Percentiles rank a stretch among this genome's conserved stretches.
phyloP scores from a whole-genome alignment of 2,329 filamentous ascomycete genomes.

The Microsporum ferrugineum region DNA sequence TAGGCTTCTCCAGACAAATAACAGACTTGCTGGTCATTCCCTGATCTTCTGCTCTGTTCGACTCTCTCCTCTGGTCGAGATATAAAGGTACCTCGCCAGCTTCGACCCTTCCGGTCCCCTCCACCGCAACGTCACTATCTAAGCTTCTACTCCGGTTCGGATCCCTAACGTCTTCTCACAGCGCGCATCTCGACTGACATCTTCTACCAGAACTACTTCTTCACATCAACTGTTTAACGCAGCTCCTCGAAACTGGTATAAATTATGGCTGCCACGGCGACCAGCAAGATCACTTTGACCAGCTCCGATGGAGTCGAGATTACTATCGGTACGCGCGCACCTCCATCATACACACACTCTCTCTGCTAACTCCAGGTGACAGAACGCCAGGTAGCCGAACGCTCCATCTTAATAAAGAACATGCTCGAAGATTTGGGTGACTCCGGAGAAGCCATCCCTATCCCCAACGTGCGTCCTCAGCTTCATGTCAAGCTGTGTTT shows the following conservation, averaged over 20 bases:
- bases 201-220: not conserved
- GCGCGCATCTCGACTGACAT: not conserved
- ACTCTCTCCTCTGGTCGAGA: not conserved
- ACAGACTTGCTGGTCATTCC: not conserved
- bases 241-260: not conserved
- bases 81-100: no score
- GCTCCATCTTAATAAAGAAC: conserved; percentile 94
- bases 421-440: conserved; percentile 89
- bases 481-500: not conserved
- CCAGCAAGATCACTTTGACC: conserved; percentile 34
- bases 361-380: conserved; percentile 25
- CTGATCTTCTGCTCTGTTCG: not conserved
- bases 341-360: not conserved
- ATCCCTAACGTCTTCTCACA: not conserved
- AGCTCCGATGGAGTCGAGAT: conserved; percentile 42
- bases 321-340: conserved; percentile 37
- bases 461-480: conserved; percentile 46
- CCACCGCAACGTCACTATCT: no score
- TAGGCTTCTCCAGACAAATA: not conserved
- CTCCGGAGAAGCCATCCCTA: conserved; percentile 50
- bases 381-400: conserved; percentile 79
- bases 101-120: no score
- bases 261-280: conserved; percentile 17
- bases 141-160: no score
- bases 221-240: not conserved